Percentiles rank a stretch among this genome's conserved stretches.
Conservation (phyloP, 495 filamentous ascomycete species). For the Articulospora tetracladia region DNA sequence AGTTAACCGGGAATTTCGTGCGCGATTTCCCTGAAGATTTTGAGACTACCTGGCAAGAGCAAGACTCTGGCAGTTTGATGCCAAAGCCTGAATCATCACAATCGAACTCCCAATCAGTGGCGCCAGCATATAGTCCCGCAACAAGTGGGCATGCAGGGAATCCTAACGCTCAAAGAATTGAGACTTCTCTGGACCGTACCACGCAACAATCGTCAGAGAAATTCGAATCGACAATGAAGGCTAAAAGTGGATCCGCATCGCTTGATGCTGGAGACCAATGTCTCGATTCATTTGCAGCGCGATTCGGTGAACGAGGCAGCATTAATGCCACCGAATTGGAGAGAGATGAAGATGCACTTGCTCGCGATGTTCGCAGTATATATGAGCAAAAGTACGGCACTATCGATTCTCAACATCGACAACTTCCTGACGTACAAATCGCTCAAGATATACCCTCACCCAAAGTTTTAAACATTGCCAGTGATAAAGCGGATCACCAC, state of each 20-base stretch:
- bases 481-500: constrained; percentile 2
- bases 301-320: constrained; percentile 2
- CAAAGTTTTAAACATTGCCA: background rate
- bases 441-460: background rate
- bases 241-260: background rate
- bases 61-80: constrained; percentile 2
- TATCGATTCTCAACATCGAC: constrained; percentile 31
- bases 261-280: too few species aligned
- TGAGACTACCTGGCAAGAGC: constrained; percentile 29
- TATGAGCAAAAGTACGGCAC: constrained; percentile 44
- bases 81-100: constrained; percentile 3
- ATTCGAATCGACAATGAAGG: constrained; percentile 4
- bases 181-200: constrained; percentile 33
- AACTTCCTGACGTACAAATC: background rate
- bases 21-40: constrained; percentile 45
- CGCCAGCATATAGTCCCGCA: constrained; percentile 17
- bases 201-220: background rate
- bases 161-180: constrained; percentile 24
- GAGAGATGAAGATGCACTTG: constrained; percentile 28
- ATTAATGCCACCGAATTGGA: background rate
- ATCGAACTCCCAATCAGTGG: constrained; percentile 15
- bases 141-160: constrained; percentile 14
- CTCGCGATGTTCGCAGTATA: constrained; percentile 37
- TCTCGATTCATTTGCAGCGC: too few species aligned
- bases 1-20: constrained; percentile 39